phyloP scores from a whole-genome alignment of 2,329 filamentous ascomycete species.

The Ophiostoma himal-ulmi region DNA sequence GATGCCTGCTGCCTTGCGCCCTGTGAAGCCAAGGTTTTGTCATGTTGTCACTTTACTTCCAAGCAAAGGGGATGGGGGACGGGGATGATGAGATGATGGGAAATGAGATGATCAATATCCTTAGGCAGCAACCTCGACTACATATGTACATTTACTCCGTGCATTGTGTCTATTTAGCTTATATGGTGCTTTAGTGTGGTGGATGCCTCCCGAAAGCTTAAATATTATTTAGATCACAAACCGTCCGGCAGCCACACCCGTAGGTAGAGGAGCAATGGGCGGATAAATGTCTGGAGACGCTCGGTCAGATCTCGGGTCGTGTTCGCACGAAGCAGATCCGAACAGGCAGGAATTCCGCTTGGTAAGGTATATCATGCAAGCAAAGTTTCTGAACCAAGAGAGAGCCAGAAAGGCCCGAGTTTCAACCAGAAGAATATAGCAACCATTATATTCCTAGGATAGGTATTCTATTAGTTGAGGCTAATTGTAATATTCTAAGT shows the following conservation, averaged over 20 bases:
- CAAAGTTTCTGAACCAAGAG: too few relatives aligned
- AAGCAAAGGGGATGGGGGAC: neutral
- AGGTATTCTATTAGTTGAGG: too few relatives aligned
- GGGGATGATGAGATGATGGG: neutral
- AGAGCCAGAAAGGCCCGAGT: too few relatives aligned
- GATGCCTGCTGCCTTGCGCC: constrained; percentile 22
- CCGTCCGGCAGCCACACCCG: neutral
- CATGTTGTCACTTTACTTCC: neutral
- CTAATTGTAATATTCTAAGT: too few relatives aligned
- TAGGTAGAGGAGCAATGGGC: neutral
- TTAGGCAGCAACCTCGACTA: neutral
- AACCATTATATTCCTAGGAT: too few relatives aligned
- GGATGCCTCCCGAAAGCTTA: constrained; percentile 2
- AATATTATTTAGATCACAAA: neutral
- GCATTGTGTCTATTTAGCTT: neutral
- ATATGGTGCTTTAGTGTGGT: neutral
- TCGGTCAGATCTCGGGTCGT: constrained; percentile 3
- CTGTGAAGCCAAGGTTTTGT: constrained; percentile 8
- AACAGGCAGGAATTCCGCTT: neutral
- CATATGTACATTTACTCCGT: too few relatives aligned
- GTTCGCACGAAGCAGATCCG: constrained; percentile 1
- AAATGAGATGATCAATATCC: neutral
- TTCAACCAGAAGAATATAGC: too few relatives aligned
- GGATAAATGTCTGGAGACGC: neutral
- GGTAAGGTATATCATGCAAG: neutral